These are phyloP conservation scores for Phialocephala sp. DNA, from an alignment of 2,329 filamentous ascomycete genomes.

Conservation along the genomic window DNA sequence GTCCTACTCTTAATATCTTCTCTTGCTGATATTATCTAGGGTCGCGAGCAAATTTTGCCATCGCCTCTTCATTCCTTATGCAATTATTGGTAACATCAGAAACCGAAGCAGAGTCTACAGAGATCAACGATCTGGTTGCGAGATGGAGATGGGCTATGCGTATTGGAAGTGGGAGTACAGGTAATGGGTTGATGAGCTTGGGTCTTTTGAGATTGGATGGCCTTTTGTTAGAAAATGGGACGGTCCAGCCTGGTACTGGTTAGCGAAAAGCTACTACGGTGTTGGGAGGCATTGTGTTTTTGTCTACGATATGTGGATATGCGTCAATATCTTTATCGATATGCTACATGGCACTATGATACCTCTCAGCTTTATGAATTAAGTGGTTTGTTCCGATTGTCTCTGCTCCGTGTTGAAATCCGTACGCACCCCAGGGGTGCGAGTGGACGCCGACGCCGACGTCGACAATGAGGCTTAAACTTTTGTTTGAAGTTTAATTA, in stretches of 20 bases:
- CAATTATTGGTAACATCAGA: conserved; percentile 40
- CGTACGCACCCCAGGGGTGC: neutral
- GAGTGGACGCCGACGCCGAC: no score
- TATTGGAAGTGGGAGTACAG: conserved; percentile 36
- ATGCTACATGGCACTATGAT: neutral
- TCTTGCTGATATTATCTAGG: conserved; percentile 25
- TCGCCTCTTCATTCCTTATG: conserved; percentile 43
- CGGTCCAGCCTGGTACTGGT: conserved; percentile 14
- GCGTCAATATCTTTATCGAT: neutral
- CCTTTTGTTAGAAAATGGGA: conserved; percentile 36
- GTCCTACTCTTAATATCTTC: neutral
- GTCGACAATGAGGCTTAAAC: no score
- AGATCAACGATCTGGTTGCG: conserved; percentile 39
- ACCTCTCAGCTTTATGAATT: neutral
- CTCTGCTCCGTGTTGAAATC: no score
- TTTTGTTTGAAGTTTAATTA: no score
- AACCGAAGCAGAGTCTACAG: conserved; percentile 35
- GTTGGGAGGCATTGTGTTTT: neutral
- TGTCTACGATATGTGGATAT: neutral
- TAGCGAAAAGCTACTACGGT: neutral
- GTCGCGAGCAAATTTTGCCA: conserved; percentile 44
- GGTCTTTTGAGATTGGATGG: conserved; percentile 41
- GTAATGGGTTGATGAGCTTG: conserved; percentile 41
- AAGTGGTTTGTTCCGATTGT: neutral
- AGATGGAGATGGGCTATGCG: conserved; percentile 43